Base-by-base conservation (phyloP, 2,329 filamentous ascomycete genomes). In the Niveomyces coronatus region DNA sequence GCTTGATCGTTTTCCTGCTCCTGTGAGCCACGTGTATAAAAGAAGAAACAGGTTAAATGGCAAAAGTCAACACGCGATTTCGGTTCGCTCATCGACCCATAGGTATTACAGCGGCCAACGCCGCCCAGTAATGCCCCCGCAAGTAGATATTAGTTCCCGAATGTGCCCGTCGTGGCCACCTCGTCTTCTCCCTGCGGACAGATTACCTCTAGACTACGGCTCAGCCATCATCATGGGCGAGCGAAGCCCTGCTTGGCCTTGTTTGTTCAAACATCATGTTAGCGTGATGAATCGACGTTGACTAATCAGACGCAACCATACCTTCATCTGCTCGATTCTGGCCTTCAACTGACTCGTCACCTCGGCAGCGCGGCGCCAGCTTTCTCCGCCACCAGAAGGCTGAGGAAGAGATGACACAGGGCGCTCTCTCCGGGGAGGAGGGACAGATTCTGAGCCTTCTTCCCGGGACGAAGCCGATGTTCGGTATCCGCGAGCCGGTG, bases 241-340 rank as follows among this genome's bases (percentile, higher is more conserved):
- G 55, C 48, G 36, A 51, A 49, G 18, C 50, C 52, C 44, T 55
- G 53, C 41, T 49, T 54, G 19, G 40, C 38, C 46, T 54, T 66
- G n/a, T n/a, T n/a, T n/a, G n/a, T n/a, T 16, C 14, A 36, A 16
- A 20, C 15, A 10, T 2, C 19, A 4, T 15, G 26, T 42, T 42
- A 42, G 40, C 30, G 23, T 10, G 19, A 3, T 20, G 1, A 13
- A 19, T 1, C 19, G 8, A 11, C 16, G 10, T 18, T 3, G 10
- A 6, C 5, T 5, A 19, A 24, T 2, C 4, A 6, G 3, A 4
- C 14, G 17, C 3, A 2, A 13, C 52, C 63, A 48, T 52, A 75
- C 76, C 73, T 96, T 98, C 91, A 98, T 98, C 69, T 91, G 84
- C 67, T 96, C 91, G 60, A 98, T 98, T 57, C 91, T 78, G 37